Evolutionary conservation across 305 asterid genomes (phyloP), one percentile per base, ranked within the genome.

Genomic region (Coffea humblotiana): DNA sequence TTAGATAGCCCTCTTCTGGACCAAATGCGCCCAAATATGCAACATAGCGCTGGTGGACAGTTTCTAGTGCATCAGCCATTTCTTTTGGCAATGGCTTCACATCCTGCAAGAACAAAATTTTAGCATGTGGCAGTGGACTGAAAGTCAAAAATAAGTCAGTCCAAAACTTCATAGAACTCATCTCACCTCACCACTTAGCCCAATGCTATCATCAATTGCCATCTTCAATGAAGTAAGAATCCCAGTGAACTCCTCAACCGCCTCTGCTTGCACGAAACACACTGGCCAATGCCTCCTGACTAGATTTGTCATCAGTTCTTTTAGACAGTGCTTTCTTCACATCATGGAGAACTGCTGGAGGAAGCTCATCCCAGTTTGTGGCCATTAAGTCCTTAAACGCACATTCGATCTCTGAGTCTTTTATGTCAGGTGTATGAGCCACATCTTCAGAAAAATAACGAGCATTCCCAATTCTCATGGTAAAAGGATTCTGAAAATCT

Each of bases 311-410:
- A 40, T 90, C 97, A 40, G 97, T 88, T 75, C 79, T 88, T 88
- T 92, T 94, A 52, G 97, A 87, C 81, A 96, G 83, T 45, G 95
- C 97, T 63, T 85, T 87, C 78, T 83, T 91, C 66, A 83, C 95
- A 80, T 88, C 91, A 16, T 78, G 78, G 72, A 90, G 77, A 9
- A 90, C 97, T 75, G 94, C 83, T 69, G 89, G 70, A 35, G 98
- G 93, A 74, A 94, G 85, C 82, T 92, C 91, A 80, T 92, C 87
- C 98, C 98, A 96, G 84, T 82, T 82, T 82, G 90, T 78, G 23
- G 98, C 98, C 90, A 94, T 88, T 80, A 94, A 89, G 90, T 96
- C 97, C 86, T 94, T 94, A 69, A 96, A 88, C 27, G 92, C 94
- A 75, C 88, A 86, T 70, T 89, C 88, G 45, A 96, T 89, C 77